Evolutionary conservation across 1,284 basidiomycete species (phyloP), one percentile per base, ranked within the genome.

Genomic region (Bondarzewia mesenterica): DNA sequence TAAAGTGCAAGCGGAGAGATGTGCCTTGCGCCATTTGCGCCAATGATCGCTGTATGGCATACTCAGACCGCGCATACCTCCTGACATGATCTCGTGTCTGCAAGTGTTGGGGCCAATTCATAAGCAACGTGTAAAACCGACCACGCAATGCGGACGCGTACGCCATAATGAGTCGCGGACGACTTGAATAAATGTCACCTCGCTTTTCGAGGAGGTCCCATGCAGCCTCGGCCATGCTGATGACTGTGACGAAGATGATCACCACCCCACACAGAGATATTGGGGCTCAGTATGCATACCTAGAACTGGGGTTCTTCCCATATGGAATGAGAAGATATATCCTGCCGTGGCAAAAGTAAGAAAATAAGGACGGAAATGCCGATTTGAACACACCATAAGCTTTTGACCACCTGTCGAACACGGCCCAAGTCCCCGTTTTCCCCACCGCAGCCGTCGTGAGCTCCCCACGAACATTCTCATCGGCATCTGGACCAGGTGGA

Each of bases 131-230:
- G 21, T 40, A n/a, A 3, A n/a, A n/a, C 29, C 12, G 29, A 32
- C 6, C 12, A n/a, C 10, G n/a, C 5, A 7, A 32, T n/a, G 3
- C 8, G 29, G 5, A 32, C 16, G 20, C 38, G 6, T 18, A 40
- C 38, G 38, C 38, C 38, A 40, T 40, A 18, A 40, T 12, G 12
- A 40, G 38, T 10, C 38, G 10, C 14, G 16, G 68, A n/a, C 68
- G 58, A 39, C 63, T 66, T 4, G 67, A 69, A 50, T 69, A 69
- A 10, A 68, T 67, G 29, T 60, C 60, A 7, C 64, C 61, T 16
- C 60, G 58, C 49, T 64, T 68, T 21, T 70, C 67, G 5, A 70
- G 54, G 4, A 69, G 55, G 32, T 70, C 67, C 7, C 55, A 60
- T 3, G 64, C 61, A 3, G 55, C 57, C 38, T 65, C 55, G 5